phyloP scores from a whole-genome alignment of 1,284 basidiomycete species.

The Salmacisia buchloeana region DNA sequence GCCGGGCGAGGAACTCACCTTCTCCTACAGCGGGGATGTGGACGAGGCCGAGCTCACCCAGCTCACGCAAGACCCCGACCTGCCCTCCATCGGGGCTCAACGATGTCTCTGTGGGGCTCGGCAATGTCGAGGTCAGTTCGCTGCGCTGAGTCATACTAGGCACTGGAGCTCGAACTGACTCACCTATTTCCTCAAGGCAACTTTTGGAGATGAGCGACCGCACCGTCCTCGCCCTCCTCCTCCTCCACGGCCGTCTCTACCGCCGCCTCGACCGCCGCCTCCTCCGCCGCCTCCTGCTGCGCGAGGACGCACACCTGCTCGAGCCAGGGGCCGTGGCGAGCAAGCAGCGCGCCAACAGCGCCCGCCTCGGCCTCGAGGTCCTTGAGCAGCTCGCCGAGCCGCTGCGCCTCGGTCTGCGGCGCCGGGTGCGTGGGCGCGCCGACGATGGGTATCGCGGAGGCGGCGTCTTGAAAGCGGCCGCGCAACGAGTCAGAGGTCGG shows the following conservation, averaged over 20 bases:
- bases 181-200: background rate
- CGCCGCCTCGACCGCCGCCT: background rate
- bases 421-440: no score
- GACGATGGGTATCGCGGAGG: no score
- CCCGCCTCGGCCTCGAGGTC: no score
- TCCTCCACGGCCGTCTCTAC: background rate
- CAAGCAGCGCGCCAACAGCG: no score
- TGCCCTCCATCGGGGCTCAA: background rate
- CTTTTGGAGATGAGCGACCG: background rate
- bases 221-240: background rate
- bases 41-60: background rate
- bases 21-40: background rate
- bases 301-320: no score
- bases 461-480: no score
- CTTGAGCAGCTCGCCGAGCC: no score
- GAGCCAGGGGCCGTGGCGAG: no score
- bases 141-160: background rate
- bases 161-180: background rate
- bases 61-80: no score
- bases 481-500: no score
- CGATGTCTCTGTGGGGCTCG: background rate
- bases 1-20: constrained; percentile 57
- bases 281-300: constrained; percentile 3
- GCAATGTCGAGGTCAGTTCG: background rate
- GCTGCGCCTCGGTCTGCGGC: no score